Evolutionary conservation across 306 rosid genomes (phyloP).

Genomic region (Bauhinia variegata): DNA sequence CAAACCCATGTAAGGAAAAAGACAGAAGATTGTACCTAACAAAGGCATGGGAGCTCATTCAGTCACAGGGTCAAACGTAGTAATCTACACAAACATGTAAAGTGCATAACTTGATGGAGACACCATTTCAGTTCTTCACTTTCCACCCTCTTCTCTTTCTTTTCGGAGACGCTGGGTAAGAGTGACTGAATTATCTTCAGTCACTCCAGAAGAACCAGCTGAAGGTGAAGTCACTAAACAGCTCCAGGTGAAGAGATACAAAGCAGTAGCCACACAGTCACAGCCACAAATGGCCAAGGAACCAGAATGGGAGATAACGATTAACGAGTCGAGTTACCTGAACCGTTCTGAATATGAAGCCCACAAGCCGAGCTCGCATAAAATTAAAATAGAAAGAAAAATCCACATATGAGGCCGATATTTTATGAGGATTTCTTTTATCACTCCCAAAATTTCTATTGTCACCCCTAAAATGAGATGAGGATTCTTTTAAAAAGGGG

Average conservation of each 20-base stretch:
- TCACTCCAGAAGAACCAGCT: background rate
- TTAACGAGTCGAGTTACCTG: background rate
- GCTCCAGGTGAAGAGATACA: background rate
- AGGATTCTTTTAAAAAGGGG: too few species aligned
- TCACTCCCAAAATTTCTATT: too few species aligned
- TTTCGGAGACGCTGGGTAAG: background rate
- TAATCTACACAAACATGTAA: conserved; percentile 27
- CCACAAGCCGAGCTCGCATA: too few species aligned
- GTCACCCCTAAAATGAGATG: too few species aligned
- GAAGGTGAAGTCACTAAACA: background rate
- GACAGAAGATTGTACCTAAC: conserved; percentile 52
- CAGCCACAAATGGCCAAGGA: conserved; percentile 2
- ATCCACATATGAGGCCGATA: too few species aligned
- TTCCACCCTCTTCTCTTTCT: too few species aligned
- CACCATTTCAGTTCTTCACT: background rate
- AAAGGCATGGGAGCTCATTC: conserved; percentile 95
- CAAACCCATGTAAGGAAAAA: background rate
- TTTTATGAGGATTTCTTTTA: too few species aligned
- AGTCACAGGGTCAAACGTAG: conserved; percentile 42
- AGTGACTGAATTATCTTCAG: conserved; percentile 9
- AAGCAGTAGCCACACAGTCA: conserved; percentile 13
- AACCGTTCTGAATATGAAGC: background rate
- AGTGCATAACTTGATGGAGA: conserved; percentile 22
- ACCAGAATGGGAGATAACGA: background rate
- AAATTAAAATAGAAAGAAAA: too few species aligned